These are phyloP conservation scores for Saccharomyces hybrid DNA, from an alignment of 1,139 yeast species.

Conservation along the genomic window DNA sequence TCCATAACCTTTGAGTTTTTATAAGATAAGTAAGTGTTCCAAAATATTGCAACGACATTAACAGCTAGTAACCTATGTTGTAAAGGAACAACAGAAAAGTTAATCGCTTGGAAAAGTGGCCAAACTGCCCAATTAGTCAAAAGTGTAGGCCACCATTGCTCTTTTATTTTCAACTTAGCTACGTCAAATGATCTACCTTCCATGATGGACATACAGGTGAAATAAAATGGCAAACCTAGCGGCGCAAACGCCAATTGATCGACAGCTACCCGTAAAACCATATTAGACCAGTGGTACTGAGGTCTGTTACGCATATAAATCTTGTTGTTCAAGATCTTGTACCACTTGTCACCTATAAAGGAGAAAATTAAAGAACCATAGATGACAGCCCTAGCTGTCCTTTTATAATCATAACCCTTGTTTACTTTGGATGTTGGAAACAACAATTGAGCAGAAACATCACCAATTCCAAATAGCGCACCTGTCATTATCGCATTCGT, in stretches of 20 bases:
- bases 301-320: slow-evolving; percentile 32
- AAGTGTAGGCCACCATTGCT: slow-evolving; percentile 54
- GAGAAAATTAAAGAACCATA: slow-evolving; percentile 78
- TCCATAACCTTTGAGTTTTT: slow-evolving; percentile 32
- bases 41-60: slow-evolving; percentile 64
- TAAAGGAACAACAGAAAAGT: slow-evolving; percentile 65
- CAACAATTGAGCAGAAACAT: slow-evolving; percentile 55
- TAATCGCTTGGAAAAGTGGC: slow-evolving; percentile 73
- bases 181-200: slow-evolving; percentile 41
- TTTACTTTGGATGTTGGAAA: slow-evolving; percentile 35
- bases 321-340: slow-evolving; percentile 44
- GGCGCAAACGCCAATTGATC: slow-evolving; percentile 83
- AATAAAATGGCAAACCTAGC: slow-evolving; percentile 60
- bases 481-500: slow-evolving; percentile 54
- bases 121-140: slow-evolving; percentile 74
- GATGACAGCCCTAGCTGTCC: slow-evolving; percentile 58
- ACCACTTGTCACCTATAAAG: slow-evolving; percentile 69
- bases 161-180: slow-evolving; percentile 36
- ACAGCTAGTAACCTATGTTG: slow-evolving; percentile 61
- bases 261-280: slow-evolving; percentile 45
- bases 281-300: slow-evolving; percentile 25
- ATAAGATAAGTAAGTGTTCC: slow-evolving; percentile 76
- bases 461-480: slow-evolving; percentile 67
- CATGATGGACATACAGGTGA: slow-evolving; percentile 55
- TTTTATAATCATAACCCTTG: slow-evolving; percentile 33